These are phyloP conservation scores for Evernia prunastri DNA, from an alignment of 495 filamentous ascomycete species.

Conservation along the genomic window DNA sequence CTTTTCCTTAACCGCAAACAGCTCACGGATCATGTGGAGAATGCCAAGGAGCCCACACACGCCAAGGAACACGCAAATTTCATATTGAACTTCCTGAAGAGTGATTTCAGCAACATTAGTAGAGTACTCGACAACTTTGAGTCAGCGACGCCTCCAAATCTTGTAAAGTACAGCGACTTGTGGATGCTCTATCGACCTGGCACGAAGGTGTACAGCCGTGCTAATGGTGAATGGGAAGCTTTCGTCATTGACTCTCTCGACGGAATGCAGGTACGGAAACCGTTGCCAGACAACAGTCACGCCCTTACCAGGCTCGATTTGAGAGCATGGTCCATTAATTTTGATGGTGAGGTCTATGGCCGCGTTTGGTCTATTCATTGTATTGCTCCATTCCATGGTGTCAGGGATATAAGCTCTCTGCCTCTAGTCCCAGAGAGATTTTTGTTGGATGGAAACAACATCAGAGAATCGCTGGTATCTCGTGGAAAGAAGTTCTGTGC, in stretches of 20 bases:
- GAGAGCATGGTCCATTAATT: slow-evolving; percentile 46
- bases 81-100: slow-evolving; percentile 19
- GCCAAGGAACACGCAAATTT: slow-evolving; percentile 18
- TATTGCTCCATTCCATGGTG: slow-evolving; percentile 51
- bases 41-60: background rate
- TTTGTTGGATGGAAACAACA: slow-evolving; percentile 8
- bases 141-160: slow-evolving; percentile 14
- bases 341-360: slow-evolving; percentile 56
- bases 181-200: slow-evolving; percentile 26
- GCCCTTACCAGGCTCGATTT: slow-evolving; percentile 20
- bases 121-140: slow-evolving; percentile 19
- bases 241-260: slow-evolving; percentile 25
- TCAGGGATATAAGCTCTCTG: slow-evolving; percentile 48
- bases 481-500: slow-evolving; percentile 22
- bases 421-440: slow-evolving; percentile 23
- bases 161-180: slow-evolving; percentile 18
- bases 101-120: slow-evolving; percentile 14
- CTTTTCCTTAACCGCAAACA: slow-evolving; percentile 23
- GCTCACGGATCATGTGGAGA: slow-evolving; percentile 6
- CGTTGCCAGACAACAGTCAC: background rate
- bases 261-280: slow-evolving; percentile 17
- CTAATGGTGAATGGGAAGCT: slow-evolving; percentile 26
- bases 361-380: slow-evolving; percentile 37
- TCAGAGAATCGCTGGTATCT: slow-evolving; percentile 14
- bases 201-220: slow-evolving; percentile 19